Evolutionary conservation across 2,329 filamentous ascomycete genomes (phyloP).

Genomic region (Emydomyces testavorans): DNA sequence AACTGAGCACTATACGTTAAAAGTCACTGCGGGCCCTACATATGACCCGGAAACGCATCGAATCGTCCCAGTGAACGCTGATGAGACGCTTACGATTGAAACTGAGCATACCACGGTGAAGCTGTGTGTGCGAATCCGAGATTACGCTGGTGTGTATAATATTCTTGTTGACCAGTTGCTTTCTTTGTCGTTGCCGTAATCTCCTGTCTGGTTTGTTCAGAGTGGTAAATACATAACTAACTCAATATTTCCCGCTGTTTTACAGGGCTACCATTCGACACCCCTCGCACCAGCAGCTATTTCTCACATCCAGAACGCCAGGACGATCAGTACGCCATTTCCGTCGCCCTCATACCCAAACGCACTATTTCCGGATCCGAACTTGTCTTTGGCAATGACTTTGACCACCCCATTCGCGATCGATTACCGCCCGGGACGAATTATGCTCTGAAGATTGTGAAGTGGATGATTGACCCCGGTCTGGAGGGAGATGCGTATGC

Average conservation of each 20-base stretch:
- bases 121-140: conserved; percentile 63
- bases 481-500: conserved; percentile 83
- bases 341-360: conserved; percentile 67
- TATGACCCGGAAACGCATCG: conserved; percentile 66
- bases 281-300: conserved; percentile 62
- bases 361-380: conserved; percentile 53
- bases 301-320: conserved; percentile 60
- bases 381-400: conserved; percentile 89
- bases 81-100: conserved; percentile 51
- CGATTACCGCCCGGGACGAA: conserved; percentile 75
- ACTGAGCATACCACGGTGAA: conserved; percentile 53
- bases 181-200: background rate
- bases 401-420: conserved; percentile 80
- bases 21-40: conserved; percentile 65
- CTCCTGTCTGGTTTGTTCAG: too few relatives aligned
- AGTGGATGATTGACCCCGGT: conserved; percentile 83
- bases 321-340: conserved; percentile 74
- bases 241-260: background rate
- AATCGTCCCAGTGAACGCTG: conserved; percentile 62
- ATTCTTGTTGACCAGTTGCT: background rate
- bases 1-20: conserved; percentile 55
- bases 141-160: conserved; percentile 37
- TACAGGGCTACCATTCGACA: conserved; percentile 42
- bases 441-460: conserved; percentile 72
- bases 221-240: too few relatives aligned